Base-by-base conservation (phyloP, 176 grass and related monocot species). In the Zoysia pacifica region DNA sequence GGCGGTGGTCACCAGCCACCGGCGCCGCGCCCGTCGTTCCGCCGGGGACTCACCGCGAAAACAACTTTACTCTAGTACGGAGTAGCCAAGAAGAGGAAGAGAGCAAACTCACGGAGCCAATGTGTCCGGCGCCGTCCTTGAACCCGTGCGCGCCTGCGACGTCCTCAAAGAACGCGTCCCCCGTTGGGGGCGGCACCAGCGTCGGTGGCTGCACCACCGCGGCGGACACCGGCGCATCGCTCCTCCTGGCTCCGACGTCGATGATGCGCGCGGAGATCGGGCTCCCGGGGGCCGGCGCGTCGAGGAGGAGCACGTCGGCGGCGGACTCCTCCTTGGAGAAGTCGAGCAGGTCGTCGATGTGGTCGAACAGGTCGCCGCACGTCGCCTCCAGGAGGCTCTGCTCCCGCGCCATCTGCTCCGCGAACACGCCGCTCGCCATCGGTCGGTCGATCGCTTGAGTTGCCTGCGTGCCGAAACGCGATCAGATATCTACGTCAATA, bases 291-390 rank as follows among this genome's bases (percentile, higher is more conserved):
- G 16, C 68, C 43, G 85, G 77, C 75, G 86, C 89, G 85, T 99
- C 88, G 9, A 95, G 78, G 64, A 95, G 85, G 39, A 92, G 81
- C 69, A 91, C 94, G 72, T 91, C 87, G 38, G 60, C 91, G 50
- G 76, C 83, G 62, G 69, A 90, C 15, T 93, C 93, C 12, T 91
- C 94, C 70, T 87, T 89, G 82, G 92, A 88, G 64, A 98, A 98
- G 62, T 99, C 90, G 60, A 95, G 79, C 79, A 99, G 84, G 77
- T 99, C 96, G 4, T 99, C 96, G 77, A 99, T 94, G 82, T 99
- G 86, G 78, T 95, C 92, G 62, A 91, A 99, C 4, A 95, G 84
- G 70, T 94, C 96, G 7, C 88, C 88, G 60, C 88, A 89, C 5
- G 87, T 54, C 38, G 78, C 78, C 83, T 85, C 82, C 60, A 89